Base-by-base conservation (phyloP, 1,139 yeast species). In the Candida tropicalis region DNA sequence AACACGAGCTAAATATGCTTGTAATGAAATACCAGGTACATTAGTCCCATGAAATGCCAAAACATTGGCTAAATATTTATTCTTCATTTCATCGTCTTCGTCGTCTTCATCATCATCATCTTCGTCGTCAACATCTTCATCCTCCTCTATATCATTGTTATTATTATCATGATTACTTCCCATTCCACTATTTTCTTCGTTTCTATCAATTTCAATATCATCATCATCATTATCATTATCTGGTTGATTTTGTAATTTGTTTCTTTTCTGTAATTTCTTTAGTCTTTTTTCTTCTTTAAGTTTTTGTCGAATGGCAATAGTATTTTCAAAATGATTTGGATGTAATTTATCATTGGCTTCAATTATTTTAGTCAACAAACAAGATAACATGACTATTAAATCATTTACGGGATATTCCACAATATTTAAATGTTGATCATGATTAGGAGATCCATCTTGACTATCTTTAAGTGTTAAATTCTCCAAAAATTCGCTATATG, bases 41-140 rank as follows among this genome's bases (percentile, higher is more conserved):
- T 91, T 95, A 41, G 96, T 82, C 15, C 99, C 99, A 60, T 90
- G 97, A 62, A 93, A 93, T 38, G 97, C 95, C 47, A 91, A 68
- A 2, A 93, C 91, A 56, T 84, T 85, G 11, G 87, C 86, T 38
- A 81, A 73, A 58, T 81, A 83, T 55, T 76, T 74, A 56, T 79
- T 76, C 61, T 64, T 75, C 68, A 70, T 65, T 49, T 73, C 77
- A 47, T 71, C 75, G 16, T 70, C 76, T 38, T 68, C 73, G 33
- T 68, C 73, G 20, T 68, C 73, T 5, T 62, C 67, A 11, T 60
- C 65, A 3, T 58, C 57, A 10, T 58, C 61, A 3, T 57, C 62
- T 18, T 49, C 59, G 2, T 50, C 50, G 3, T 44, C 48, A 25
- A 48, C 54, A 22, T 49, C 49, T 12, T 50, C 50, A 26, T 54